Evolutionary conservation across 2,329 filamentous ascomycete genomes (phyloP).

Genomic region (Myotisia sp.): DNA sequence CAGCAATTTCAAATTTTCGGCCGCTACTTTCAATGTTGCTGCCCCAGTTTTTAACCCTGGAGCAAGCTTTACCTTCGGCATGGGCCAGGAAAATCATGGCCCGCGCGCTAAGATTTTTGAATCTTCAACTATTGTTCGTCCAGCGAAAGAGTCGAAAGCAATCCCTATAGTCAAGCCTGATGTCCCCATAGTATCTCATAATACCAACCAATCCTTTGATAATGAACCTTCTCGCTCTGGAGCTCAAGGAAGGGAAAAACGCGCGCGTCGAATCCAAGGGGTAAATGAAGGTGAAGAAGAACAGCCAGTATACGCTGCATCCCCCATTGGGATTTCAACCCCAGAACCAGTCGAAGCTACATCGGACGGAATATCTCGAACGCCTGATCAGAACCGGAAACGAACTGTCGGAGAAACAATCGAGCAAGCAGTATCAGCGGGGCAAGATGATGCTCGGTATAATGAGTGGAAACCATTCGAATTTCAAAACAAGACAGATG

Average conservation of each 20-base stretch:
- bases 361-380: too few species aligned
- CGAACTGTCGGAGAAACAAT: slow-evolving; percentile 1
- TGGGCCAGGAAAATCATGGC: slow-evolving; percentile 4
- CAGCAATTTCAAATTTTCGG: slow-evolving; percentile 49
- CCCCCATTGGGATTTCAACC: slow-evolving; percentile 14
- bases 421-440: neutral
- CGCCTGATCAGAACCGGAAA: neutral
- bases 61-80: slow-evolving; percentile 18
- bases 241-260: slow-evolving; percentile 61
- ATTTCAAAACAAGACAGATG: slow-evolving; percentile 36
- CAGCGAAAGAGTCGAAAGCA: slow-evolving; percentile 62
- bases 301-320: slow-evolving; percentile 56
- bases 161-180: slow-evolving; percentile 63
- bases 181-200: slow-evolving; percentile 33
- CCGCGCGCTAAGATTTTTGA: slow-evolving; percentile 46
- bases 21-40: slow-evolving; percentile 57
- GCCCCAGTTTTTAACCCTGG: slow-evolving; percentile 62
- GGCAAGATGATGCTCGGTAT: slow-evolving; percentile 27
- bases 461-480: slow-evolving; percentile 45
- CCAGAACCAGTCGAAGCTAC: too few species aligned
- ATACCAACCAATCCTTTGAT: slow-evolving; percentile 31
- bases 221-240: slow-evolving; percentile 47
- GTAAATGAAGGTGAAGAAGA: slow-evolving; percentile 58
- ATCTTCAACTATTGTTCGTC: slow-evolving; percentile 48
- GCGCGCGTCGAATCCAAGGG: slow-evolving; percentile 44